Evolutionary conservation across 2,329 filamentous ascomycete species (phyloP).

Genomic region (Fusarium austroafricanum): DNA sequence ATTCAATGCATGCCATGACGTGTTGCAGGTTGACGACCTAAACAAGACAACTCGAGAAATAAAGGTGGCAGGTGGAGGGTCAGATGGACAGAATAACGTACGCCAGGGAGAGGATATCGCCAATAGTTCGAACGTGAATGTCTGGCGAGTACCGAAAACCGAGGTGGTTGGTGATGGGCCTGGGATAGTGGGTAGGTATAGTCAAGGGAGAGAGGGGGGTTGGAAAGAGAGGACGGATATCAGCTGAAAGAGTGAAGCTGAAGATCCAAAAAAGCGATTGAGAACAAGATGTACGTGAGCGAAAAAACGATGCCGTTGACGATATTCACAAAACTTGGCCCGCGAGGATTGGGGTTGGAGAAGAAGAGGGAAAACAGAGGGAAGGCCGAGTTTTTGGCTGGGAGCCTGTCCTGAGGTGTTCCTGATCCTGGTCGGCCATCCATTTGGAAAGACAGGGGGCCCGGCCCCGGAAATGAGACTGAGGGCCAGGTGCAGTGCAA

Average conservation of each 20-base stretch:
- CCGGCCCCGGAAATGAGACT: slow-evolving; percentile 43
- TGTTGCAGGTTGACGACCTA: slow-evolving; percentile 30
- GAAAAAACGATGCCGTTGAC: slow-evolving; percentile 42
- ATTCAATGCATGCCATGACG: slow-evolving; percentile 42
- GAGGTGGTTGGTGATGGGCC: slow-evolving; percentile 39
- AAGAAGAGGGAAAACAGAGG: slow-evolving; percentile 36
- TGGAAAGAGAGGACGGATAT: slow-evolving; percentile 54
- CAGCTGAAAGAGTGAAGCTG: slow-evolving; percentile 59
- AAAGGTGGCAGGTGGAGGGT: slow-evolving; percentile 39
- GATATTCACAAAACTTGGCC: slow-evolving; percentile 43
- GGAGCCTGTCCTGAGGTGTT: slow-evolving; percentile 18
- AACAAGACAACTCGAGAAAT: slow-evolving; percentile 25
- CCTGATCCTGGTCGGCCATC: slow-evolving; percentile 15
- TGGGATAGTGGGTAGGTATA: slow-evolving; percentile 27
- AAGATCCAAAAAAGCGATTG: slow-evolving; percentile 47
- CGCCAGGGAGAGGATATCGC: slow-evolving; percentile 47
- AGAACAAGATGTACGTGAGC: background rate
- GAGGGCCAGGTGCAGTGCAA: slow-evolving; percentile 23
- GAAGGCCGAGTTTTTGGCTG: slow-evolving; percentile 31
- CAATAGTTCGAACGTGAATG: slow-evolving; percentile 45
- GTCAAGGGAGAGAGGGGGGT: slow-evolving; percentile 38
- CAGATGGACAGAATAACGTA: slow-evolving; percentile 40
- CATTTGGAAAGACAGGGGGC: slow-evolving; percentile 29
- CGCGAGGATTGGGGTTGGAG: slow-evolving; percentile 44
- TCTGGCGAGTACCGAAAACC: slow-evolving; percentile 34